phyloP scores from a whole-genome alignment of 1,284 basidiomycete genomes.

The Leccinum cinnamomeum region DNA sequence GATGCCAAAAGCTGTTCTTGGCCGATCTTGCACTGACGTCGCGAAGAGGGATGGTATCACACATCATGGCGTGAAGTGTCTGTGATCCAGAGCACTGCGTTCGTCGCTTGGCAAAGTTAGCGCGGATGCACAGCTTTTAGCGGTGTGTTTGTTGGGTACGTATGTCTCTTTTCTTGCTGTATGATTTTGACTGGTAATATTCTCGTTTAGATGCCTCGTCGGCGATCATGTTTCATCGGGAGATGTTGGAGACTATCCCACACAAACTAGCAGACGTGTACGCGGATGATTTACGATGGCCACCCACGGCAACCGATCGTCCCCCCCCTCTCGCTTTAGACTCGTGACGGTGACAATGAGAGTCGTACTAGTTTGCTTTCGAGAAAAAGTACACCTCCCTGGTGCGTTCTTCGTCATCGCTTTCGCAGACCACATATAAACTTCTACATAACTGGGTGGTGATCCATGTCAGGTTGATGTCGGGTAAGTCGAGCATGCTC shows the following conservation, averaged over 20 bases:
- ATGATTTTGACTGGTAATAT: background rate
- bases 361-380: too few species aligned
- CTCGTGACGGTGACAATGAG: background rate
- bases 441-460: too few species aligned
- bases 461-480: too few species aligned
- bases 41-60: constrained; percentile 60
- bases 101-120: constrained; percentile 64
- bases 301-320: constrained; percentile 47
- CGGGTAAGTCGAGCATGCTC: too few species aligned
- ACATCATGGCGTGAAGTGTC: constrained; percentile 75
- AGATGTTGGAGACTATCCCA: constrained; percentile 73
- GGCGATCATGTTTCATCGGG: constrained; percentile 76
- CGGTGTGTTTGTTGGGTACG: constrained; percentile 71
- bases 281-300: constrained; percentile 70
- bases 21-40: constrained; percentile 59
- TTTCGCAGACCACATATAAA: too few species aligned
- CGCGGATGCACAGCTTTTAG: constrained; percentile 49
- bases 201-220: constrained; percentile 56
- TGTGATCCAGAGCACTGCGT: constrained; percentile 27
- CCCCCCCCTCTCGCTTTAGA: constrained; percentile 28
- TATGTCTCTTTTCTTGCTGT: background rate
- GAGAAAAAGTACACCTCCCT: too few species aligned
- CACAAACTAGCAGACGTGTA: constrained; percentile 56
- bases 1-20: constrained; percentile 70
- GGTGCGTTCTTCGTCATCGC: too few species aligned